Percentiles rank a stretch among this genome's conserved stretches.
Conservation (phyloP, 495 filamentous ascomycete genomes). For the Xylaria cubensis region DNA sequence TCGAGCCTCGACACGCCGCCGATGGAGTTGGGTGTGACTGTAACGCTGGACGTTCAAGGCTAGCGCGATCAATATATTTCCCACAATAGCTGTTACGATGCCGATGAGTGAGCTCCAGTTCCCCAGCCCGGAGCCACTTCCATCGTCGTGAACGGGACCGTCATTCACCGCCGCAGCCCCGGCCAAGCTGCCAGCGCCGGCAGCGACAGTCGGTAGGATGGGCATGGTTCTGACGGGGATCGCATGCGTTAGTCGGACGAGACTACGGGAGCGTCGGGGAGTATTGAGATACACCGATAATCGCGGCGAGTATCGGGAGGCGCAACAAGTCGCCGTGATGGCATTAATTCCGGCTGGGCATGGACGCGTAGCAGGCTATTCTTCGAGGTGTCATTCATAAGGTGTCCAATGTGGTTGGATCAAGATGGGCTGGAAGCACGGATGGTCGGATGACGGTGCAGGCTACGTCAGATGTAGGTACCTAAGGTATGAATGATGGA, state of each 20-base stretch:
- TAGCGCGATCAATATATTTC: slow-evolving; percentile 91
- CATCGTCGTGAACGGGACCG: slow-evolving; percentile 48
- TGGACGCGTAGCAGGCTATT: slow-evolving; percentile 22
- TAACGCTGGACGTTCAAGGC: slow-evolving; percentile 97
- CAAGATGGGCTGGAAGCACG: neutral
- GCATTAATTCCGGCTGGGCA: slow-evolving; percentile 24
- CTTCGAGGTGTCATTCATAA: slow-evolving; percentile 24
- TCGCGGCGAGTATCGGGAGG: slow-evolving; percentile 21
- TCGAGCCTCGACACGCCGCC: slow-evolving; percentile 43
- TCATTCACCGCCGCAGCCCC: slow-evolving; percentile 33
- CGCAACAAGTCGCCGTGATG: slow-evolving; percentile 16
- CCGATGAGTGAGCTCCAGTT: slow-evolving; percentile 94
- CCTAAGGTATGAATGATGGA: neutral
- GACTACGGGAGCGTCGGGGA: slow-evolving; percentile 10
- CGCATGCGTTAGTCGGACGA: slow-evolving; percentile 15
- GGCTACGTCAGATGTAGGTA: neutral
- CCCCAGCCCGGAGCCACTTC: slow-evolving; percentile 57
- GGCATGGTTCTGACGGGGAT: slow-evolving; percentile 24
- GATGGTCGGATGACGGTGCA: slow-evolving; percentile 14
- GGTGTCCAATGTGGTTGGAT: neutral
- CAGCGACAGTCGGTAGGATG: slow-evolving; percentile 27
- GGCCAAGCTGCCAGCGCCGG: slow-evolving; percentile 23
- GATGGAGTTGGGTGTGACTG: slow-evolving; percentile 80
- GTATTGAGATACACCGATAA: neutral
- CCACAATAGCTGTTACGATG: slow-evolving; percentile 87